Evolutionary conservation across 2,329 filamentous ascomycete species (phyloP).

Genomic region (Fusarium albosuccineum): DNA sequence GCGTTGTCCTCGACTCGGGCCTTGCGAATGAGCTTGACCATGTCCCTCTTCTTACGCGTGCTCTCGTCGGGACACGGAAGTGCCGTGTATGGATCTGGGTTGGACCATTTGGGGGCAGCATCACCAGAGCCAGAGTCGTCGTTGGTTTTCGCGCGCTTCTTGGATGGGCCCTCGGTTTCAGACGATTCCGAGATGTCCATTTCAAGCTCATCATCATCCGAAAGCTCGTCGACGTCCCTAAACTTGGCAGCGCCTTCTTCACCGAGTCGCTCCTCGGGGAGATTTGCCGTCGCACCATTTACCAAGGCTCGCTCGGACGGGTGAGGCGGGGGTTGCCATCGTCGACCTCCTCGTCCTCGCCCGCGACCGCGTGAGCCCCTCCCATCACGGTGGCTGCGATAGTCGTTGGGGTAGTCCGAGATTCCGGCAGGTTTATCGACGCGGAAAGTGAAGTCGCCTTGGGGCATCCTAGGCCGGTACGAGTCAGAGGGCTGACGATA

Average conservation of each 20-base stretch:
- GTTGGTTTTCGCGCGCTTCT: constrained; percentile 51
- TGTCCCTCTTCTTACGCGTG: constrained; percentile 82
- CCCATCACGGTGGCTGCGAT: constrained; percentile 34
- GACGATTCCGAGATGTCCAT: constrained; percentile 70
- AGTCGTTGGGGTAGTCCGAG: constrained; percentile 48
- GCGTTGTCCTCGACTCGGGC: constrained; percentile 74
- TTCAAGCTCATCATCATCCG: constrained; percentile 72
- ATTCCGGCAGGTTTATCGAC: constrained; percentile 65
- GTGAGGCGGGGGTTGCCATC: constrained; percentile 55
- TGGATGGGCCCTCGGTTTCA: constrained; percentile 56
- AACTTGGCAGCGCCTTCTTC: constrained; percentile 65
- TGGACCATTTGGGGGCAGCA: constrained; percentile 85
- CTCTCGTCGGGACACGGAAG: constrained; percentile 83
- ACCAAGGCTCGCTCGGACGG: constrained; percentile 65
- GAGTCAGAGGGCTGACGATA: constrained; percentile 42
- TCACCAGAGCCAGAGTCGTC: constrained; percentile 53
- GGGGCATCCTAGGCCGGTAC: constrained; percentile 52
- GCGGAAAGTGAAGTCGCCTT: constrained; percentile 69
- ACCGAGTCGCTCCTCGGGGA: constrained; percentile 62
- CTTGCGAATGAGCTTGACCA: constrained; percentile 92
- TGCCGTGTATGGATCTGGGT: constrained; percentile 92
- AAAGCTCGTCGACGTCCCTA: constrained; percentile 68
- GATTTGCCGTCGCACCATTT: constrained; percentile 55
- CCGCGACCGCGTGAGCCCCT: constrained; percentile 38
- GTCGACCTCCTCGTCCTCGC: constrained; percentile 46